phyloP scores from a whole-genome alignment of 2,329 filamentous ascomycete genomes.

The Sporothrix inflata region DNA sequence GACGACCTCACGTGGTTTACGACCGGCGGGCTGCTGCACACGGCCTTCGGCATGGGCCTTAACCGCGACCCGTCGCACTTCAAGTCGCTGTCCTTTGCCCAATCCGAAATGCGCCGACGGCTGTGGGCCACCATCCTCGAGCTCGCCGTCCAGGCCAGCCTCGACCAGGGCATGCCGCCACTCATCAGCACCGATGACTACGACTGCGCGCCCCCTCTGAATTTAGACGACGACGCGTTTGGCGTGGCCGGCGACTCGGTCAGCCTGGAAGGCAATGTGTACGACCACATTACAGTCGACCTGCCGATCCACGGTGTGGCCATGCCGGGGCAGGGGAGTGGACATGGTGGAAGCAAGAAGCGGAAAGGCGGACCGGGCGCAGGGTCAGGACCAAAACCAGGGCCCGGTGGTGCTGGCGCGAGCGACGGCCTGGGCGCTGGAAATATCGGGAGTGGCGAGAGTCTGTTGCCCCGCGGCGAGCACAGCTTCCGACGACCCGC shows the following conservation, averaged over 20 bases:
- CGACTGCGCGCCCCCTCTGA: conserved; percentile 54
- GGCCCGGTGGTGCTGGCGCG: too few relatives aligned
- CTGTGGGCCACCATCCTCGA: conserved; percentile 62
- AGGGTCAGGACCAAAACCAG: too few relatives aligned
- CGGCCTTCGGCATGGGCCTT: conserved; percentile 61
- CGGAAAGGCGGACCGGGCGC: background rate
- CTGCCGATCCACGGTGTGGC: conserved; percentile 20
- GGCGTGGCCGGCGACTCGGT: conserved; percentile 37
- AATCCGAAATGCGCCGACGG: conserved; percentile 58
- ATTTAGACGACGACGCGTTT: conserved; percentile 57
- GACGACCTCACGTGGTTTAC: conserved; percentile 58
- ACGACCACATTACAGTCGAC: conserved; percentile 8
- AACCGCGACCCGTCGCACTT: conserved; percentile 60
- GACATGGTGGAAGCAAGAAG: conserved; percentile 1
- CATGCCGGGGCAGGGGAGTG: background rate
- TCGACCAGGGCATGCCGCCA: conserved; percentile 56
- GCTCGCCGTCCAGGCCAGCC: conserved; percentile 54
- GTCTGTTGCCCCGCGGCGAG: conserved; percentile 1
- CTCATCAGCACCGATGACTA: conserved; percentile 52
- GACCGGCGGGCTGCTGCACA: conserved; percentile 54
- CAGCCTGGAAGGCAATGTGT: background rate
- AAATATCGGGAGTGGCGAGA: background rate
- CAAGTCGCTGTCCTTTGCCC: conserved; percentile 50
- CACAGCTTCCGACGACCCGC: background rate
- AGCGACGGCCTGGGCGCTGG: background rate